These are phyloP conservation scores for Hypoxylon sp. DNA, from an alignment of 2,329 filamentous ascomycete genomes.

Conservation along the genomic window DNA sequence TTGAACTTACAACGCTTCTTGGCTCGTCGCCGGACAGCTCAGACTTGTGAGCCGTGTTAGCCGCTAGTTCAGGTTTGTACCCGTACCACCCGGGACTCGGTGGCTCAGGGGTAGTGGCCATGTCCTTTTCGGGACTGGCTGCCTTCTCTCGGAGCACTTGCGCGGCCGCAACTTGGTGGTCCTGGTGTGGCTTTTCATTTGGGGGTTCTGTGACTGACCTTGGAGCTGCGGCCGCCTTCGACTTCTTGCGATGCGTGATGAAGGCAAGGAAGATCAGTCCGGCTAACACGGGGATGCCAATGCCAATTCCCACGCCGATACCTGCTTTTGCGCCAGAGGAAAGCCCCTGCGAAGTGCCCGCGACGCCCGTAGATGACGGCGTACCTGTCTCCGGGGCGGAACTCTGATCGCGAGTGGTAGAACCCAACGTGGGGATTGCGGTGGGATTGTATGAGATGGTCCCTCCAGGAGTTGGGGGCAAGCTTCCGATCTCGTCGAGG, in stretches of 20 bases:
- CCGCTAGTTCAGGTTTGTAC: conserved; percentile 43
- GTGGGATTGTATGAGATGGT: conserved; percentile 48
- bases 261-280: conserved; percentile 35
- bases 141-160: conserved; percentile 20
- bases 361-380: conserved; percentile 11
- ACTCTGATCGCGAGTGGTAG: conserved; percentile 1
- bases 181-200: conserved; percentile 7
- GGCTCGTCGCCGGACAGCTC: conserved; percentile 40
- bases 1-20: conserved; percentile 11
- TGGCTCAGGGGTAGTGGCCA: conserved; percentile 19
- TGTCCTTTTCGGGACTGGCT: conserved; percentile 23
- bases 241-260: conserved; percentile 36
- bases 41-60: conserved; percentile 37
- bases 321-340: conserved; percentile 40
- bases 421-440: conserved; percentile 37
- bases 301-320: conserved; percentile 44
- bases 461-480: conserved; percentile 45
- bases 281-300: conserved; percentile 40
- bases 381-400: conserved; percentile 19
- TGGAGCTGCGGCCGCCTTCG: conserved; percentile 9
- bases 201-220: conserved; percentile 4
- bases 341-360: conserved; percentile 27
- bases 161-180: conserved; percentile 4
- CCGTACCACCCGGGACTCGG: conserved; percentile 34
- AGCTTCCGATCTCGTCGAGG: conserved; percentile 40